A percentile compares a stretch with the other conserved stretches of the same genome.
phyloP scores from a whole-genome alignment of 2,329 filamentous ascomycete genomes.

The Diaporthe sp. region DNA sequence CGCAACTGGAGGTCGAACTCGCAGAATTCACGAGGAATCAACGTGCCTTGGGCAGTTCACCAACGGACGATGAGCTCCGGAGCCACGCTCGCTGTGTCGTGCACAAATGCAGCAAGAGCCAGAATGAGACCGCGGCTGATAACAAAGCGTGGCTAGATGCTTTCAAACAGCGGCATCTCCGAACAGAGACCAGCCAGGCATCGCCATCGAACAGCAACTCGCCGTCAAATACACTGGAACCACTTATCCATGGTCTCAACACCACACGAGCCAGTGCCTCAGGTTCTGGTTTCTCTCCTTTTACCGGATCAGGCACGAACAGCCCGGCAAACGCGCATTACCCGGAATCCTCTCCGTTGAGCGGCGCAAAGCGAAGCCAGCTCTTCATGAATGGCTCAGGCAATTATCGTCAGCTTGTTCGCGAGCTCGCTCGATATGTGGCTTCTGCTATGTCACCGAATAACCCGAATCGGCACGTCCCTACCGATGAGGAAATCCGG shows the following conservation, averaged over 20 bases:
- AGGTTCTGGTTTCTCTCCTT: neutral
- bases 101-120: constrained; percentile 72
- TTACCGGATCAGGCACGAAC: neutral
- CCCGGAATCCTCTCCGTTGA: constrained; percentile 2
- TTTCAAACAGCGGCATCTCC: constrained; percentile 63
- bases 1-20: constrained; percentile 67
- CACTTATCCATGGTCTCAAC: neutral
- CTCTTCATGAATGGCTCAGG: constrained; percentile 71
- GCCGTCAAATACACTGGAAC: constrained; percentile 32
- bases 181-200: constrained; percentile 43
- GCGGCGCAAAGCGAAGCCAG: constrained; percentile 40
- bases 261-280: neutral
- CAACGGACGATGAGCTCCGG: constrained; percentile 67
- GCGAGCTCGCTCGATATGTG: constrained; percentile 66
- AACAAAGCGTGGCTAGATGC: constrained; percentile 64
- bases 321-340: neutral
- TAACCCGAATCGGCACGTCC: constrained; percentile 71
- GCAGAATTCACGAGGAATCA: constrained; percentile 64
- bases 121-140: constrained; percentile 74
- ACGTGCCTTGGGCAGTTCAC: constrained; percentile 58
- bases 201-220: constrained; percentile 35
- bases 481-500: constrained; percentile 72
- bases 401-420: constrained; percentile 68
- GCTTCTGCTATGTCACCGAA: constrained; percentile 67
- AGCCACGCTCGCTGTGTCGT: constrained; percentile 71